Conservation (phyloP, 2,329 filamentous ascomycete species). For the Aspergillaceae sp. region DNA sequence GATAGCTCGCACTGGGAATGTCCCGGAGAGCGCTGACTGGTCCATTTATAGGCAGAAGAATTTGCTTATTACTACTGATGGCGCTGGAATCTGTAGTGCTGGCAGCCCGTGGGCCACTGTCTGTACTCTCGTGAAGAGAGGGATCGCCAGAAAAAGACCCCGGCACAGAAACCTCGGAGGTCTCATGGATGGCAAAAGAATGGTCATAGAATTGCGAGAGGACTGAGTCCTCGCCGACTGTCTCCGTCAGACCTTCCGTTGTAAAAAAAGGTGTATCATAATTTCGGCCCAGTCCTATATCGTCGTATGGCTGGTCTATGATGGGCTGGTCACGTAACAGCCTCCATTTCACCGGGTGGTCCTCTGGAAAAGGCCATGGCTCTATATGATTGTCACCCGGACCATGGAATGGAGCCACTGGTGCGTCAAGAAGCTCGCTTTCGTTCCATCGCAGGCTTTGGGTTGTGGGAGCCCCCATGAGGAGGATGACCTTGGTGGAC, state of each 20-base stretch:
- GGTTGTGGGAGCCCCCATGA: constrained; percentile 54
- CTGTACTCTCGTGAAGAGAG: constrained; percentile 10
- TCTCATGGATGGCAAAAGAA: constrained; percentile 63
- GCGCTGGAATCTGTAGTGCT: constrained; percentile 13
- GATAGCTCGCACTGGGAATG: constrained; percentile 58
- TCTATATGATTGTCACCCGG: constrained; percentile 4
- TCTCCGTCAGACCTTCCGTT: constrained; percentile 18
- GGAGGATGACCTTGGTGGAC: constrained; percentile 36
- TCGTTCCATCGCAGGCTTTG: constrained; percentile 48
- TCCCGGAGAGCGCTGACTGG: constrained; percentile 57
- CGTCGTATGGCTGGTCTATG: constrained; percentile 4
- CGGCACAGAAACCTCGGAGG: constrained; percentile 26
- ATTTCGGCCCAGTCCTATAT: not conserved
- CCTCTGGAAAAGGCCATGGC: constrained; percentile 5
- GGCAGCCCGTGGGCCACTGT: constrained; percentile 13
- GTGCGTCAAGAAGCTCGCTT: constrained; percentile 41
- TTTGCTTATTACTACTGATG: constrained; percentile 8
- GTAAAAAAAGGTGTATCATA: constrained; percentile 22
- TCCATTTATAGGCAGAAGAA: constrained; percentile 29
- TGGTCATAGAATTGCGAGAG: constrained; percentile 67
- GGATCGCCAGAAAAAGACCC: constrained; percentile 12
- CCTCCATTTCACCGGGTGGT: constrained; percentile 21
- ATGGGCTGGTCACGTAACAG: constrained; percentile 14
- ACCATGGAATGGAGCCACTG: constrained; percentile 28
- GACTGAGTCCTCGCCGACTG: constrained; percentile 22